Evolutionary conservation across 768 basidiomycete species (phyloP), one percentile per base, ranked within the genome.

Genomic region (Psilocybe tampanensis): DNA sequence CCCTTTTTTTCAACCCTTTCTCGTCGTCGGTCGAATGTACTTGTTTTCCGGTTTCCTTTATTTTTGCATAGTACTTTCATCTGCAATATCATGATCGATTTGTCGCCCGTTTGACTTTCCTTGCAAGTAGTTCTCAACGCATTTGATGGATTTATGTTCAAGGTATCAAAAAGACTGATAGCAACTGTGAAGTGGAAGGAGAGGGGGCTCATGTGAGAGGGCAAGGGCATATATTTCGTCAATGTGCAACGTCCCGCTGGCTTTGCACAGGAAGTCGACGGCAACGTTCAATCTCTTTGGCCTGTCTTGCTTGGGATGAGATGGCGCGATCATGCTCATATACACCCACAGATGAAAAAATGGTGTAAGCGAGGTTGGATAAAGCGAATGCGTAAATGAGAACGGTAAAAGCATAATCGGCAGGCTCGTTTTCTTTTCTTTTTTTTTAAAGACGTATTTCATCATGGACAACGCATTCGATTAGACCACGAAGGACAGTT

Each of bases 181-280:
- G n/a, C n/a, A n/a, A n/a, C n/a, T n/a, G n/a, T n/a, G n/a, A n/a
- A n/a, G n/a, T n/a, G n/a, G n/a, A n/a, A n/a, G n/a, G n/a, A n/a
- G n/a, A n/a, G n/a, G n/a, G n/a, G n/a, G n/a, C n/a, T n/a, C n/a
- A n/a, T n/a, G n/a, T n/a, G n/a, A n/a, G n/a, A n/a, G n/a, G n/a
- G n/a, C n/a, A n/a, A n/a, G n/a, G n/a, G n/a, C n/a, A n/a, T n/a
- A n/a, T n/a, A n/a, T n/a, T n/a, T n/a, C n/a, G n/a, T n/a, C n/a
- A n/a, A n/a, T n/a, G n/a, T n/a, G n/a, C n/a, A 92, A 94, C 7
- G 97, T 72, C 0, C 95, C 96, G 47, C 88, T 86, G 0, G 95
- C 92, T 60, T 86, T 82, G 68, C 92, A 90, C 8, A 98, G 79
- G 55, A 93, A 80, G 21, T 86, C 88, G 3, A 94, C 89, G 0